Base-by-base conservation (phyloP, 371 early-diverging fungal genomes). In the Lichtheimia ornata region DNA sequence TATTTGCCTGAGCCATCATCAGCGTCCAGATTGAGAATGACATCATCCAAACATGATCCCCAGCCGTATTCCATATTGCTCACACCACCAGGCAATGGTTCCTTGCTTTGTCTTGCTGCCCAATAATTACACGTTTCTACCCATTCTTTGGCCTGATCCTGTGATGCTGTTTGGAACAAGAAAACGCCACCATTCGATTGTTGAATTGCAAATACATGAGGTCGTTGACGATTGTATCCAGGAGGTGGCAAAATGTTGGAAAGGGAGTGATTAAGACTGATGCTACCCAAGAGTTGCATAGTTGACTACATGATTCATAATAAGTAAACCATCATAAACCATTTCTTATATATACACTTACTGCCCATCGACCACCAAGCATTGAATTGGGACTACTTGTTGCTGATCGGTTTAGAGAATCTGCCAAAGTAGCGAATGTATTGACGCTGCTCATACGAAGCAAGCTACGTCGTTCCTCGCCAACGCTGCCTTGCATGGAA, bases 31-130 rank as follows among this genome's bases (percentile, higher is more conserved):
- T 77, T 65, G 53, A 74, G 35, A 14, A 74, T 60, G 44, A 67
- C 66, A 20, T 66, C 63, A 56, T 84, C 79, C 27, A 85, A 73
- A 28, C 88, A 82, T 41, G 78, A 76, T 35, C 88, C 87, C 97
- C 97, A 97, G 2, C 97, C 97, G 63, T 93, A 95, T 69, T 96
- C 95, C 77, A 91, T 85, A 59, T 90, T 94, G 60, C 90, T 85
- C 4, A 93, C 88, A 28, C 91, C 92, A 35, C 94, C 94, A 12
- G 84, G 69, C 64, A 96, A 69, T 4, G 97, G 97, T 57, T 91
- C 94, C 66, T 91, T 93, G 61, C 90, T 90, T 58, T 88, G 88
- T 44, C 94, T 74, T 27, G 96, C 95, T 4, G 96, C 94, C 96
- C 96, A 96, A 63, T 89, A 93, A 73, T 96, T 96, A 62, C 96